Percentiles rank a stretch among this genome's conserved stretches.
These are phyloP conservation scores for Naganishia albida DNA, from an alignment of 1,284 basidiomycete species.

Conservation along the genomic window DNA sequence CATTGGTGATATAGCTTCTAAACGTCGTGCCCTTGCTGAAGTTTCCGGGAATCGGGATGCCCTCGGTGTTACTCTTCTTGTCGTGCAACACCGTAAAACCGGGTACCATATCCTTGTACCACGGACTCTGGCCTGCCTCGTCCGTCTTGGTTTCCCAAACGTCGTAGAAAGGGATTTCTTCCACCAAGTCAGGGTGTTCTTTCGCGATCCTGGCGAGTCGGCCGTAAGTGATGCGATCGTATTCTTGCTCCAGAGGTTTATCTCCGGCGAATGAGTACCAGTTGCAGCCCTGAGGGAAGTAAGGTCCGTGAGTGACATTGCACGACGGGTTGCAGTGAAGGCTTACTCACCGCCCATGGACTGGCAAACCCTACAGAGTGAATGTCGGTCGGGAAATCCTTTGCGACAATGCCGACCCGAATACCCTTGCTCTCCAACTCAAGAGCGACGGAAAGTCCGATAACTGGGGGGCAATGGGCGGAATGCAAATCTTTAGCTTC, in stretches of 20 bases:
- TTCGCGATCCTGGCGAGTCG: conserved; percentile 58
- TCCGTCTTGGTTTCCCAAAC: conserved; percentile 48
- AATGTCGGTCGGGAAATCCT: conserved; percentile 66
- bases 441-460: conserved; percentile 56
- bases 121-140: conserved; percentile 51
- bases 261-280: conserved; percentile 63
- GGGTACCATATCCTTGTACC: conserved; percentile 61
- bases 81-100: conserved; percentile 54
- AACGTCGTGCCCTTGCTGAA: conserved; percentile 44
- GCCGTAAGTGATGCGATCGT: conserved; percentile 51
- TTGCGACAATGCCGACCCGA: conserved; percentile 63
- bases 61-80: conserved; percentile 38
- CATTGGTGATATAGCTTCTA: conserved; percentile 53
- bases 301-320: not conserved
- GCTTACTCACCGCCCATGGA: conserved; percentile 66
- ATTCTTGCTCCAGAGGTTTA: conserved; percentile 55
- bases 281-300: conserved; percentile 57
- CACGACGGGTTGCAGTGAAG: not conserved
- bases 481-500: not conserved
- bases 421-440: conserved; percentile 55
- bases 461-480: conserved; percentile 47
- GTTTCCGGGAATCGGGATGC: conserved; percentile 38
- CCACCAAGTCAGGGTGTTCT: conserved; percentile 49
- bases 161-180: conserved; percentile 58
- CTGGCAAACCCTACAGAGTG: conserved; percentile 64